phyloP scores from a whole-genome alignment of 495 filamentous ascomycete species.

The Hypoxylon intermedium region DNA sequence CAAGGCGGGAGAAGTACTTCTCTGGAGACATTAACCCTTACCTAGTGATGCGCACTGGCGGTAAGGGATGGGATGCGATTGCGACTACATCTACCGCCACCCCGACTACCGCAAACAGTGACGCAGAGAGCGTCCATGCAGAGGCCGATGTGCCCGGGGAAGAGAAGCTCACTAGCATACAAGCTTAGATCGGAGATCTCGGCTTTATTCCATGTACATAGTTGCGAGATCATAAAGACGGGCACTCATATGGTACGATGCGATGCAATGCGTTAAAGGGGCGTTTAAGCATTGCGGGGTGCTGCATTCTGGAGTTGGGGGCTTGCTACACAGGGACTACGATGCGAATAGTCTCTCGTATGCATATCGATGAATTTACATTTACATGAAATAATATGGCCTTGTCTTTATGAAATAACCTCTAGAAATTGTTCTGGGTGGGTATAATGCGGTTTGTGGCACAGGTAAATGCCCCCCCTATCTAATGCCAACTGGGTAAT shows the following conservation, averaged over 20 bases:
- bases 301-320: background rate
- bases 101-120: background rate
- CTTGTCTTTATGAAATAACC: background rate
- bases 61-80: slow-evolving; percentile 66
- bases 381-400: background rate
- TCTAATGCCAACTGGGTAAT: background rate
- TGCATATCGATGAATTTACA: background rate
- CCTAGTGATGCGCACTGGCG: slow-evolving; percentile 71
- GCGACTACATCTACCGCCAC: slow-evolving; percentile 30
- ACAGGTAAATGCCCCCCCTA: background rate
- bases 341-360: background rate
- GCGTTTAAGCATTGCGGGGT: background rate
- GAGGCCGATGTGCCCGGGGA: background rate
- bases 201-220: slow-evolving; percentile 13
- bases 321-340: slow-evolving; percentile 1
- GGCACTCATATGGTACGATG: background rate
- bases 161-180: background rate
- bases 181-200: background rate
- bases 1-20: slow-evolving; percentile 82
- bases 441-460: background rate
- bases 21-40: slow-evolving; percentile 67
- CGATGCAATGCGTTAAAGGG: background rate
- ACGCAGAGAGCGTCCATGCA: background rate
- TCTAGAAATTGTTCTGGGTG: background rate
- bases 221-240: background rate